Evolutionary conservation across 2,329 filamentous ascomycete genomes (phyloP).

Genomic region (Xylariaceae sp.): DNA sequence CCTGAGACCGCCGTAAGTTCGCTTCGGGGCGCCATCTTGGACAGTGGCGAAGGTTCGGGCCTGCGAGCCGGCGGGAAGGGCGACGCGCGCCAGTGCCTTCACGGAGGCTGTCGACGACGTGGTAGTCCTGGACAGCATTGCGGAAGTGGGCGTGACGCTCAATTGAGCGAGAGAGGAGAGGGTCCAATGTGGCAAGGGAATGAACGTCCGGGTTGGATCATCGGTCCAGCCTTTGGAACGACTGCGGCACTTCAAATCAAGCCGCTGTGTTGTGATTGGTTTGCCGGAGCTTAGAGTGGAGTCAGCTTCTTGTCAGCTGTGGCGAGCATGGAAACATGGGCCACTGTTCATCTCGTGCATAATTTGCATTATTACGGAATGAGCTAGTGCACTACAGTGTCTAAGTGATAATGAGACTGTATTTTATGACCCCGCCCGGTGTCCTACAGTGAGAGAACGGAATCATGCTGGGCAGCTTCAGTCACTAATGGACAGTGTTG

Average conservation of each 20-base stretch:
- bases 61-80: constrained; percentile 39
- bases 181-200: constrained; percentile 24
- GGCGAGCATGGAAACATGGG: constrained; percentile 22
- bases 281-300: constrained; percentile 14
- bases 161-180: constrained; percentile 33
- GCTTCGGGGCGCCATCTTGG: constrained; percentile 63
- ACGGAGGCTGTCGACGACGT: constrained; percentile 37
- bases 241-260: constrained; percentile 32
- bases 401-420: background rate
- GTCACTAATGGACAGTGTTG: background rate
- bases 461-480: no score
- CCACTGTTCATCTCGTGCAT: constrained; percentile 8
- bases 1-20: constrained; percentile 76
- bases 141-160: constrained; percentile 32
- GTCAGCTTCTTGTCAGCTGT: constrained; percentile 1
- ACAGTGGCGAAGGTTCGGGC: constrained; percentile 74
- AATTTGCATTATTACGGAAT: background rate
- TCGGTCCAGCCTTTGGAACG: constrained; percentile 17
- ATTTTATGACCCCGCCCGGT: no score
- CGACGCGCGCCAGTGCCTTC: constrained; percentile 37
- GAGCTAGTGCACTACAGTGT: background rate
- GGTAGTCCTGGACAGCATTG: constrained; percentile 41
- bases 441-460: no score
- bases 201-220: constrained; percentile 23
- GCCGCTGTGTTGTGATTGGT: constrained; percentile 26